phyloP scores from a whole-genome alignment of 2,329 filamentous ascomycete genomes.

The Fusarium redolens region DNA sequence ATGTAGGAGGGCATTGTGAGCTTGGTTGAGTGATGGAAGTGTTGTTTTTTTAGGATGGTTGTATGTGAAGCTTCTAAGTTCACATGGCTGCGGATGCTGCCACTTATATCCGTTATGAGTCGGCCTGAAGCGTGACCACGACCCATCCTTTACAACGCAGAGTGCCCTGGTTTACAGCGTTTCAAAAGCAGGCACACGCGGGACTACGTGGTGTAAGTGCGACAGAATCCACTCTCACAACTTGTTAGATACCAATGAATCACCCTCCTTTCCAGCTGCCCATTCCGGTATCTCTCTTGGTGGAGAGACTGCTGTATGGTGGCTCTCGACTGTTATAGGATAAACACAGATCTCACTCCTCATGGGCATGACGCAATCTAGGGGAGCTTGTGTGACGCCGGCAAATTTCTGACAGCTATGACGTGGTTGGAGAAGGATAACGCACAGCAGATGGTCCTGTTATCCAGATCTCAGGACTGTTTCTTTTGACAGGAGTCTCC shows the following conservation, averaged over 20 bases:
- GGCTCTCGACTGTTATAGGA: slow-evolving; percentile 33
- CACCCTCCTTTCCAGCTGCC: slow-evolving; percentile 26
- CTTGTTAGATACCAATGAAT: slow-evolving; percentile 28
- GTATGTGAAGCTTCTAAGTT: slow-evolving; percentile 29
- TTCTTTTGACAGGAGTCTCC: neutral
- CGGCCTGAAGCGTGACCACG: slow-evolving; percentile 41
- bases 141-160: slow-evolving; percentile 30
- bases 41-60: slow-evolving; percentile 22
- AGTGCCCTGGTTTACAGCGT: slow-evolving; percentile 20
- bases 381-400: slow-evolving; percentile 5
- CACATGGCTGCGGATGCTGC: slow-evolving; percentile 31
- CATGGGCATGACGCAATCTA: slow-evolving; percentile 36
- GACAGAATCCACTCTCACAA: slow-evolving; percentile 25
- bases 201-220: slow-evolving; percentile 25
- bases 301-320: slow-evolving; percentile 9
- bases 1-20: slow-evolving; percentile 67
- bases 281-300: slow-evolving; percentile 8
- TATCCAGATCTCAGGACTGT: neutral
- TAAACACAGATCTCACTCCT: slow-evolving; percentile 12
- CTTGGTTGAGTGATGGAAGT: slow-evolving; percentile 24
- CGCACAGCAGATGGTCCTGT: neutral
- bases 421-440: slow-evolving; percentile 2
- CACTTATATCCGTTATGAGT: slow-evolving; percentile 39
- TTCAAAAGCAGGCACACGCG: slow-evolving; percentile 7
- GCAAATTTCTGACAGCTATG: slow-evolving; percentile 16